Base-by-base conservation (phyloP, 1,139 yeast species). In the Pichia sp. region DNA sequence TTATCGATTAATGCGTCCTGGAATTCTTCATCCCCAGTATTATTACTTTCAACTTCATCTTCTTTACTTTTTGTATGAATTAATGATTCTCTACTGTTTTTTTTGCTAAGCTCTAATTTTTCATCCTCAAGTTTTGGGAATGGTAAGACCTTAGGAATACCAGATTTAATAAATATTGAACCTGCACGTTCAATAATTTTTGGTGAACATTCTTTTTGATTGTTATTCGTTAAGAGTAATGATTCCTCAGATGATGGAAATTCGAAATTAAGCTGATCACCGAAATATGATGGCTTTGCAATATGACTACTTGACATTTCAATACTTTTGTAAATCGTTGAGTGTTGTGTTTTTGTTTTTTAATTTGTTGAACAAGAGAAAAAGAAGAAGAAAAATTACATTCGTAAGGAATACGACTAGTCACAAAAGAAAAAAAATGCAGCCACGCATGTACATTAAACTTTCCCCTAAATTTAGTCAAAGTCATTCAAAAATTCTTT, bases 241-340 rank as follows among this genome's bases (percentile, higher is more conserved):
- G 28, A 23, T 16, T 36, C 28, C 10, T 29, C 33, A 5, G 35
- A 31, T 3, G 40, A 25, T 13, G 52, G 52, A 22, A 45, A 49
- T 25, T 37, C 37, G 25, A 35, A 49, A 3, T 29, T 31, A 6
- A 30, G 4, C 23, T 40, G 50, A 27, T 47, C 50, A 8, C 53
- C 51, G 25, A 45, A 31, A 24, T 48, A 48, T 14, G 50, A 45
- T 25, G 45, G 48, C 21, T 39, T 45, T 15, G 46, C 29, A 11
- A 31, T 33, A 33, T 48, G 46, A 4, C 10, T 25, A 20, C 29
- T 26, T n/a, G 41, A 18, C 40, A 37, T 42, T 24, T 20, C 18
- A 22, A 14, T 21, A 9, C 13, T 13, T 14, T n/a, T 31, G 3
- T 23, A 13, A 9, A 23, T 23, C 11, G 25, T n/a, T n/a, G 25